Evolutionary conservation across 768 basidiomycete genomes (phyloP).

Genomic region (Boletus tylopilopsis): DNA sequence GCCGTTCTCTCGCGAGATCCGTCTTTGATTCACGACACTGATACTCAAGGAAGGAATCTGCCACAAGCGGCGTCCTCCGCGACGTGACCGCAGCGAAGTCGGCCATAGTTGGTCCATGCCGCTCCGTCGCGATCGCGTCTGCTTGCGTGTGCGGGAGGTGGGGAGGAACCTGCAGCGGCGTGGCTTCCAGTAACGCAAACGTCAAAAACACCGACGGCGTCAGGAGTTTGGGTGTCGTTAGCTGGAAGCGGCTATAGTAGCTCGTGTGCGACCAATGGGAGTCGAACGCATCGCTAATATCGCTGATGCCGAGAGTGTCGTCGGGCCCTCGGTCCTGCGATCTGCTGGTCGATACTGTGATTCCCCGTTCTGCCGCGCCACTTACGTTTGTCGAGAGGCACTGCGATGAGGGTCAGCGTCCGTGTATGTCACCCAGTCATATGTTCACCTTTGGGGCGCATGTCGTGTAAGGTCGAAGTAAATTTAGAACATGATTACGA

Average conservation of each 20-base stretch:
- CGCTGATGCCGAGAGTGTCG: neutral
- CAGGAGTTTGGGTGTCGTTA: constrained; percentile 35
- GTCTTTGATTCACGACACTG: constrained; percentile 28
- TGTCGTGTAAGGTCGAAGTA: constrained; percentile 40
- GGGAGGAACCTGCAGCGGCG: constrained; percentile 40
- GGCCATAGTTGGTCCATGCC: constrained; percentile 50
- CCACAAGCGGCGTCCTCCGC: constrained; percentile 47
- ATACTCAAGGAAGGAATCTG: constrained; percentile 36
- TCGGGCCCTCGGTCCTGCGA: constrained; percentile 22
- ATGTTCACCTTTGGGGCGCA: constrained; percentile 25
- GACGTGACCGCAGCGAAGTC: constrained; percentile 44
- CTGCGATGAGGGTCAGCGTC: constrained; percentile 23
- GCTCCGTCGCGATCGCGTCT: constrained; percentile 40
- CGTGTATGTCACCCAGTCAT: constrained; percentile 11
- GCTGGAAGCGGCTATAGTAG: constrained; percentile 19
- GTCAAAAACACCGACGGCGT: constrained; percentile 50
- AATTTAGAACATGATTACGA: constrained; percentile 39
- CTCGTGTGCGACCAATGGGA: constrained; percentile 10
- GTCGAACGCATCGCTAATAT: constrained; percentile 10
- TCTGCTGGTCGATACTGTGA: constrained; percentile 18
- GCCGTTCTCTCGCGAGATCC: constrained; percentile 30
- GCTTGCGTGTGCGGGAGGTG: constrained; percentile 50
- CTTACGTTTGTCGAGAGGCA: constrained; percentile 25
- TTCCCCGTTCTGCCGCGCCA: constrained; percentile 16
- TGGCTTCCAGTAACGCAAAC: constrained; percentile 49